These are phyloP conservation scores for Amyloporia xantha DNA, from an alignment of 768 basidiomycete species.

Conservation along the genomic window DNA sequence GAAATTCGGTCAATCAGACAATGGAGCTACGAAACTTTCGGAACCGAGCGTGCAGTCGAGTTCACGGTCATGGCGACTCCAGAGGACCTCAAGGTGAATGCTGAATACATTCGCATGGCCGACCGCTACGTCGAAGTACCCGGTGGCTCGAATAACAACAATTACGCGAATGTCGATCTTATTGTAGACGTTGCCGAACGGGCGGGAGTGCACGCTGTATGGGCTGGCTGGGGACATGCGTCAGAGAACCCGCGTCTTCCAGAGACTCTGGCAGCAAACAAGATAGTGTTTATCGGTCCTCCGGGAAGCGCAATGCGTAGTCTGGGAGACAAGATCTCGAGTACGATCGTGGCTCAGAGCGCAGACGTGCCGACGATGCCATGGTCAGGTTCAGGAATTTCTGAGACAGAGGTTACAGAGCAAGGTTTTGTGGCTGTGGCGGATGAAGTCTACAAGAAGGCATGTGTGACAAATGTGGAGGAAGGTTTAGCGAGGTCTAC, in stretches of 20 bases:
- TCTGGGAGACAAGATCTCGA: constrained; percentile 98
- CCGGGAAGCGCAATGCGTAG: constrained; percentile 99
- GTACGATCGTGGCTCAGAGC: constrained; percentile 97
- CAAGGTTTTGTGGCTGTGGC: constrained; percentile 93
- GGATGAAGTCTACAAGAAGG: constrained; percentile 79
- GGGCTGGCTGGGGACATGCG: constrained; percentile 99
- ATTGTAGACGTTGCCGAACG: constrained; percentile 98
- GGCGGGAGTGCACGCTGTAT: constrained; percentile 95
- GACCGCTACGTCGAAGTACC: constrained; percentile 99
- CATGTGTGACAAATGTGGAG: constrained; percentile 84
- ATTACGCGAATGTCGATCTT: constrained; percentile 98
- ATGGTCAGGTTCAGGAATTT: constrained; percentile 95
- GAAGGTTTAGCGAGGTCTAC: constrained; percentile 81
- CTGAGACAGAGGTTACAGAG: constrained; percentile 76
- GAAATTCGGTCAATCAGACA: constrained; percentile 98
- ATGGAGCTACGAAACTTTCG: constrained; percentile 99
- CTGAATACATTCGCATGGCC: constrained; percentile 99
- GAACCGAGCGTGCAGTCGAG: constrained; percentile 90
- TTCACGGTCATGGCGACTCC: constrained; percentile 99
- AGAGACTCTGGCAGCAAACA: constrained; percentile 86
- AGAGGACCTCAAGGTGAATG: constrained; percentile 97
- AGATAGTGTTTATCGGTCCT: constrained; percentile 98
- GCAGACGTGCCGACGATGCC: constrained; percentile 97
- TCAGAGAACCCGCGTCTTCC: constrained; percentile 97
- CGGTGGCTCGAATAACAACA: constrained; percentile 98